Evolutionary conservation across 164 flowering plant species (phyloP).

Genomic region (Vitis rotundifolia): DNA sequence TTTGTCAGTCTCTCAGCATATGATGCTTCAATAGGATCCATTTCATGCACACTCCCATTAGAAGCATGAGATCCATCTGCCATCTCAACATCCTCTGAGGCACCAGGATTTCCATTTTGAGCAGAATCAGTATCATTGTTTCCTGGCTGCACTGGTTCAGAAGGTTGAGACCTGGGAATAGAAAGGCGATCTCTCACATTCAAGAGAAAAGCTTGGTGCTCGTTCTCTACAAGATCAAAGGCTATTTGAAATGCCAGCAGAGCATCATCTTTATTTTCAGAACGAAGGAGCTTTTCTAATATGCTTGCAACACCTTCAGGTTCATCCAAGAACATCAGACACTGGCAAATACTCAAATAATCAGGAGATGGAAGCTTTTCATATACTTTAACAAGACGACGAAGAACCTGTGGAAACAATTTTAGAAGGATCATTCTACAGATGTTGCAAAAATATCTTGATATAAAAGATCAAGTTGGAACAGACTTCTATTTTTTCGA

Average conservation of each 20-base stretch:
- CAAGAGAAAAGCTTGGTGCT: constrained; percentile 91
- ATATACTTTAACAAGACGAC: constrained; percentile 78
- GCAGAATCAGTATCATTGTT: constrained; percentile 38
- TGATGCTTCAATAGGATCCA: constrained; percentile 50
- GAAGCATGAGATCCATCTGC: constrained; percentile 52
- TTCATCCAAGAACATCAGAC: constrained; percentile 89
- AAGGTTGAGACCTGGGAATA: constrained; percentile 38
- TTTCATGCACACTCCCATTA: constrained; percentile 20
- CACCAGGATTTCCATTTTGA: constrained; percentile 38
- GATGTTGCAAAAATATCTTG: background rate
- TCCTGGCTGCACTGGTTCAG: constrained; percentile 33
- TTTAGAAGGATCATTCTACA: background rate
- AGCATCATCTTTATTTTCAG: constrained; percentile 78
- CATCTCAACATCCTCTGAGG: constrained; percentile 66
- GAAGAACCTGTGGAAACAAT: constrained; percentile 61
- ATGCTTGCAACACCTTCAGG: constrained; percentile 74
- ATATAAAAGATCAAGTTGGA: background rate
- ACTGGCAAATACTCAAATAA: constrained; percentile 82
- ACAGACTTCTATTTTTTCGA: background rate
- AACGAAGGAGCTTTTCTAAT: constrained; percentile 68
- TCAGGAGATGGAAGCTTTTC: constrained; percentile 77
- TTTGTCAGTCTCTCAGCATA: constrained; percentile 74
- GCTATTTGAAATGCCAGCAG: constrained; percentile 91
- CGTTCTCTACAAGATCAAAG: constrained; percentile 96
- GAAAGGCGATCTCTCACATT: constrained; percentile 75